These are phyloP conservation scores for Hypoxylon cercidicola DNA, from an alignment of 495 filamentous ascomycete genomes.

Conservation along the genomic window DNA sequence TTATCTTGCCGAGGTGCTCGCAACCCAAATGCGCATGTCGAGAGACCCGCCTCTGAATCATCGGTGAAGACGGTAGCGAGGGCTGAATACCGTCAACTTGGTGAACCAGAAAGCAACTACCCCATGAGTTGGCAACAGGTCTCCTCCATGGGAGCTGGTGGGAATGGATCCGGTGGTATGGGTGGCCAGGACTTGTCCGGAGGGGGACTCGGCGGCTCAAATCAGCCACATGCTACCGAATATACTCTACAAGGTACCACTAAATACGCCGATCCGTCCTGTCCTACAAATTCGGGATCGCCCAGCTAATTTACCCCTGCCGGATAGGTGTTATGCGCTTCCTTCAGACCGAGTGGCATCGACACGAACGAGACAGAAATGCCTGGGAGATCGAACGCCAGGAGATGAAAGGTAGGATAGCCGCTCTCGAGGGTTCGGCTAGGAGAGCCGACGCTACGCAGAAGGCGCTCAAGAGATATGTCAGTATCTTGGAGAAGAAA, in stretches of 20 bases:
- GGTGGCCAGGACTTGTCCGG: conserved; percentile 43
- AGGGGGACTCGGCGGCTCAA: conserved; percentile 40
- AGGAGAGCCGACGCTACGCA: conserved; percentile 86
- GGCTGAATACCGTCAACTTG: conserved; percentile 29
- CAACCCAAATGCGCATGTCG: conserved; percentile 44
- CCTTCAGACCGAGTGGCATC: conserved; percentile 98
- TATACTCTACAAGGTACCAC: conserved; percentile 93
- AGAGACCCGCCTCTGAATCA: conserved; percentile 18
- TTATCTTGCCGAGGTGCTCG: conserved; percentile 20
- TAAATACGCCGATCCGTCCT: conserved; percentile 2
- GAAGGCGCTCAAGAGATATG: conserved; percentile 87
- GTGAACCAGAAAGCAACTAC: conserved; percentile 16
- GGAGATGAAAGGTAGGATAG: conserved; percentile 98
- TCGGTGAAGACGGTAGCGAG: conserved; percentile 46
- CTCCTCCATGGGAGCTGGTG: conserved; percentile 44
- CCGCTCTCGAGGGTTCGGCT: conserved; percentile 89
- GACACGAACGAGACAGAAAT: conserved; percentile 97
- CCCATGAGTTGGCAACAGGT: conserved; percentile 48
- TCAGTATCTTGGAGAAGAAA: conserved; percentile 88
- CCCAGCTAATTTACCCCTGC: conserved; percentile 27
- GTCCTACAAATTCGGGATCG: neutral
- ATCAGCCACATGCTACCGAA: conserved; percentile 87
- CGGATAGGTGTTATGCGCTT: conserved; percentile 95
- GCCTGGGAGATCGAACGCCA: conserved; percentile 99
- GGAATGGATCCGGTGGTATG: conserved; percentile 41